A percentile compares a stretch with the other conserved stretches of the same genome.
Conservation (phyloP, 352 stramenopile species). For the Phytophthora ohioensis region DNA sequence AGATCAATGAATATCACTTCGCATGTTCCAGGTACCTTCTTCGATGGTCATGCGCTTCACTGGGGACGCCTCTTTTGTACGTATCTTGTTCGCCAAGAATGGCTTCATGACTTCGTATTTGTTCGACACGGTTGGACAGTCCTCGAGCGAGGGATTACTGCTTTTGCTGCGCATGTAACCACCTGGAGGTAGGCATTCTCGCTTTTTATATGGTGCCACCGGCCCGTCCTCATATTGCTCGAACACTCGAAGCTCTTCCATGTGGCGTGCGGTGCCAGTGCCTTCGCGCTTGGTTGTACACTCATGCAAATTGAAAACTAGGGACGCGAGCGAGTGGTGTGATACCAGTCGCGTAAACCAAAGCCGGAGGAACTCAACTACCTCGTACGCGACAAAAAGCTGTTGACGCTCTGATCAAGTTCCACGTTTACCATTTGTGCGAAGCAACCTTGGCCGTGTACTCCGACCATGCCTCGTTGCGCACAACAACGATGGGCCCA, state of each 20-base stretch:
- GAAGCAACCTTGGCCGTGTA: background rate
- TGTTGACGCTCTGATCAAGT: background rate
- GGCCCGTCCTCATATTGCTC: too few relatives aligned
- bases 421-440: background rate
- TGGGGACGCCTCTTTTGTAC: background rate
- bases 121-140: constrained; percentile 1
- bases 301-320: background rate
- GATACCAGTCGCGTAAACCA: constrained; percentile 3
- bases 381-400: background rate
- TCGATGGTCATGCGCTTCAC: background rate
- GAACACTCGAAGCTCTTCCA: too few relatives aligned
- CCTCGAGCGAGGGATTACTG: background rate
- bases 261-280: background rate
- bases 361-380: too few relatives aligned
- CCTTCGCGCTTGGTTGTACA: background rate
- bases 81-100: background rate
- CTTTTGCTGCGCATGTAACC: constrained; percentile 2
- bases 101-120: background rate
- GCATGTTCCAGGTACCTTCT: background rate
- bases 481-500: background rate
- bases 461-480: background rate
- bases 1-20: constrained; percentile 9
- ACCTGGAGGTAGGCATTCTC: background rate
- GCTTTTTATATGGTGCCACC: background rate
- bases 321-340: constrained; percentile 1